Base-by-base conservation (phyloP, 305 asterid species). In the Solanum aculeatissimum region DNA sequence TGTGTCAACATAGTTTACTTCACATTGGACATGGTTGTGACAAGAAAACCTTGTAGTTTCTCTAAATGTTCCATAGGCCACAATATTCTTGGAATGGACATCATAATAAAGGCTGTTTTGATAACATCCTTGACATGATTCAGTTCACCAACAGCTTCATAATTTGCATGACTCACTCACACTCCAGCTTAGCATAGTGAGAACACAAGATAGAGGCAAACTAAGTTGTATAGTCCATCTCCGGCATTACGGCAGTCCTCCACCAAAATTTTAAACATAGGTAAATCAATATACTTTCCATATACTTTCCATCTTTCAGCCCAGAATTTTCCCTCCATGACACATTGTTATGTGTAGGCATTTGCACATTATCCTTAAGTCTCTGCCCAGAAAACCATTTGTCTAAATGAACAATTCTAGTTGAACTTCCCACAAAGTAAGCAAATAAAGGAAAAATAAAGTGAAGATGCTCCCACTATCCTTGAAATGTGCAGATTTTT, bases 151-250 rank as follows among this genome's bases (percentile, higher is more conserved):
- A 94, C 94, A 68, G 93, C 92, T 85, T 94, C 25, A 80, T 84
- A 93, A 71, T 94, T 94, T 15, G 88, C 91, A 75, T 90, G 90
- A 93, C 82, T 95, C 98, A 10, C 94, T 91, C 87, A 95, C 97
- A 83, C 97, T 95, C 98, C 98, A 95, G 85, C 98, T 95, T 91
- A 95, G 86, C 97, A 94, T 89, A 15, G 98, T 94, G 95, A 94
- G 91, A 75, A 97, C 93, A 84, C 92, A 95, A 57, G 97, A 85
- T 79, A 88, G 89, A 3, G 98, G 97, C 81, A 95, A 95, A 63
- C 93, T 90, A 86, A 94, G 70, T 23, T 63, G 35, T 63, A 35
- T 35, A 63, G 38, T 62, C 29, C 16, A 25, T 62, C 70, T 62
- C 19, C 19, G 18, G 19, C 38, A 62, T 25, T 29, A 25, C 13